Evolutionary conservation across 192 early-diverging fungal species (phyloP), one percentile per base, ranked within the genome.

Genomic region (Paraglomus occultum): DNA sequence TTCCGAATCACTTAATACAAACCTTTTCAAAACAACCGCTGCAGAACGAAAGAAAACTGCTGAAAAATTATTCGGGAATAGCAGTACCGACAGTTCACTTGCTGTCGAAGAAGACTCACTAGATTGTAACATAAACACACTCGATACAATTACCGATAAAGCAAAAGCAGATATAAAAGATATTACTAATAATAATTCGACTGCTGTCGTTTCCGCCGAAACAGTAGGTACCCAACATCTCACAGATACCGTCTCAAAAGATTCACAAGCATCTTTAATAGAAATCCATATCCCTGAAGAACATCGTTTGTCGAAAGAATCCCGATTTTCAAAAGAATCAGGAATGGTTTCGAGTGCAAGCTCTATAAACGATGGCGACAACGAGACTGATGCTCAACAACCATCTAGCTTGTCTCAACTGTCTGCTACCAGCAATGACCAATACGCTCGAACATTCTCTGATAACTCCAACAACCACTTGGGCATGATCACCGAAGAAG

Each of bases 401-500:
- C 12, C 46, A 48, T 31, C 23, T 45, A 6, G 23, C 14, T 45
- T 48, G 46, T 64, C 42, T 64, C 39, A 12, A 38, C 17, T 38
- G 39, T 61, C 39, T 39, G n/a, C 12, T 39, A 23, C 11, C 15
- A 39, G n/a, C 12, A 40, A 31, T 31, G 17, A 43, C 22, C 23
- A 50, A 31, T 50, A 42, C 51, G 6, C 12, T 11, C 39, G 64
- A 67, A 14, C 38, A 38, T 52, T 6, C 17, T 14, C 40, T 23
- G 53, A 53, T 52, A 17, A 52, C 64, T 2, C 64, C 48, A 67
- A 52, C 40, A 67, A 43, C 8, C n/a, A 52, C 38, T 67, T 31
- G 22, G 64, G 64, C n/a, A 66, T 66, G 51, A 66, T 66, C 18
- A 51, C 64, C 20, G 64, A 66, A 66, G 64, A 66, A 42, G 64